Conservation (phyloP, 805 yeast genomes). For the Lipomyces chichibuensis region DNA sequence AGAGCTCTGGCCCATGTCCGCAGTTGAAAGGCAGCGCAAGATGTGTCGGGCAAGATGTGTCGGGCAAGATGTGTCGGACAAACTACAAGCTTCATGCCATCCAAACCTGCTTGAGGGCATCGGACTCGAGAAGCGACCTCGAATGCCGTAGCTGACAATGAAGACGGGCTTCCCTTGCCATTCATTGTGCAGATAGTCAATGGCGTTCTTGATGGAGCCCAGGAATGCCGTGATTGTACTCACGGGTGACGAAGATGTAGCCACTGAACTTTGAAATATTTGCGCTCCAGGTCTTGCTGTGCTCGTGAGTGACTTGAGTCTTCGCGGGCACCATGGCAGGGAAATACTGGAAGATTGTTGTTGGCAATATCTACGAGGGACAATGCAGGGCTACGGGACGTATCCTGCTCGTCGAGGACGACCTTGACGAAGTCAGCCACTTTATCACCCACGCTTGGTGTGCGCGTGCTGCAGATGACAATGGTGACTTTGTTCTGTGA, state of each 20-base stretch:
- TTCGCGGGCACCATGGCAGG: conserved; percentile 38
- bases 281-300: conserved; percentile 34
- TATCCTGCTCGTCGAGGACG: conserved; percentile 2
- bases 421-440: conserved; percentile 5
- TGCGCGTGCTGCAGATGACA: not conserved
- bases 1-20: not conserved
- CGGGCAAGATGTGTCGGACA: not conserved
- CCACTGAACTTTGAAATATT: conserved; percentile 34
- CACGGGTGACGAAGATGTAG: conserved; percentile 46
- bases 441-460: not conserved
- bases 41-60: not conserved
- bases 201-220: conserved; percentile 48
- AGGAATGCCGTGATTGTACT: conserved; percentile 48
- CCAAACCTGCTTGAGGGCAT: conserved; percentile 1
- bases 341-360: conserved; percentile 42
- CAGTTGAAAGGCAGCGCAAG: not conserved
- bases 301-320: conserved; percentile 39
- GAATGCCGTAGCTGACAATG: conserved; percentile 41
- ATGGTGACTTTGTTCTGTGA: not conserved
- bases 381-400: not conserved
- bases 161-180: conserved; percentile 46
- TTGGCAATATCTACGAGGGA: conserved; percentile 42
- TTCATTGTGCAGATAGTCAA: conserved; percentile 46
- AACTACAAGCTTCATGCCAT: conserved; percentile 10
- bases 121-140: conserved; percentile 18